phyloP scores from a whole-genome alignment of 768 basidiomycete species.

The Boletus tomentosulus region DNA sequence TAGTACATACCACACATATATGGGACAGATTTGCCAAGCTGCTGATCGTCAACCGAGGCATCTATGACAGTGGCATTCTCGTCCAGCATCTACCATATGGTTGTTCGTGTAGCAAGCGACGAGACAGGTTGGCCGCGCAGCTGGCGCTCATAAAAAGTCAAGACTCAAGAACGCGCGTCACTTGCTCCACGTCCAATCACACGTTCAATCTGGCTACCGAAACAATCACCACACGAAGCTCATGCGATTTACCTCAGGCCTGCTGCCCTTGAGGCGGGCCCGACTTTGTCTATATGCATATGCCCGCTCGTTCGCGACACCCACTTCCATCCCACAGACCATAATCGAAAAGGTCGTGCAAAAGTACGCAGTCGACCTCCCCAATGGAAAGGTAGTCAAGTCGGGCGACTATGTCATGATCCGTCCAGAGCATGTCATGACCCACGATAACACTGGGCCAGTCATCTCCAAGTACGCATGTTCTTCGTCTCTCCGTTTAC shows the following conservation, averaged over 20 bases:
- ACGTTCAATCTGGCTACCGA: neutral
- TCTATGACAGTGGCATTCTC: too few relatives aligned
- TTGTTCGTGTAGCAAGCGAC: too few relatives aligned
- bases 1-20: neutral
- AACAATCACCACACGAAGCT: neutral
- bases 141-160: neutral
- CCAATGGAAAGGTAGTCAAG: constrained; percentile 72
- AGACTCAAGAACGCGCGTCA: neutral
- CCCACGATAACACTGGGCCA: constrained; percentile 96
- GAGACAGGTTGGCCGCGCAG: neutral
- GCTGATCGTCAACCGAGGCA: neutral
- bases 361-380: constrained; percentile 89
- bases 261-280: constrained; percentile 7
- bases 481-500: neutral
- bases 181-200: neutral
- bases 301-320: constrained; percentile 32
- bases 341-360: constrained; percentile 98
- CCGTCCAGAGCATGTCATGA: constrained; percentile 96
- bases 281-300: neutral
- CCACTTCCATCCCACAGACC: constrained; percentile 61
- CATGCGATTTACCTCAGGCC: constrained; percentile 15
- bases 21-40: neutral
- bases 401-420: constrained; percentile 99
- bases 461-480: constrained; percentile 87
- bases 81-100: too few relatives aligned